These are phyloP conservation scores for Acer negundo DNA, from an alignment of 345 rosid genomes.

Conservation along the genomic window DNA sequence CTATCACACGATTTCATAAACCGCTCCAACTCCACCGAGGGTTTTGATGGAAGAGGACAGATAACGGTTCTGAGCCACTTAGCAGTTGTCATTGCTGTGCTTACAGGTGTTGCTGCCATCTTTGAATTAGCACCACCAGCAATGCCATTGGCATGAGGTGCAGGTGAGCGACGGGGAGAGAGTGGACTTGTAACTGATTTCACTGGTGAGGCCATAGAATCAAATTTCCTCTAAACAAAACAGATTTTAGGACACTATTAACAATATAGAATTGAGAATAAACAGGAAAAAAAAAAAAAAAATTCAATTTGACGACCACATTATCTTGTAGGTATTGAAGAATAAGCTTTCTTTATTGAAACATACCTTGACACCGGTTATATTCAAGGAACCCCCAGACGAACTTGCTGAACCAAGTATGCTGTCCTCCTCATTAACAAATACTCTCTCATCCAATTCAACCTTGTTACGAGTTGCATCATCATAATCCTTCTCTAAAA, in stretches of 20 bases:
- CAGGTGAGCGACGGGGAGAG: conserved; percentile 80
- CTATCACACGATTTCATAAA: conserved; percentile 78
- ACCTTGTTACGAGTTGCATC: conserved; percentile 61
- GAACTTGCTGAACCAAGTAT: conserved; percentile 72
- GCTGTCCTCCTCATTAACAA: conserved; percentile 85
- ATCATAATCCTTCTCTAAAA: conserved; percentile 74
- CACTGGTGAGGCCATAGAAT: conserved; percentile 73
- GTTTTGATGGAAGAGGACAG: conserved; percentile 79
- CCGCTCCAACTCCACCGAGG: conserved; percentile 67
- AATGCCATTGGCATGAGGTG: conserved; percentile 59
- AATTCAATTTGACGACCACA: neutral
- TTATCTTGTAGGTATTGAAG: neutral
- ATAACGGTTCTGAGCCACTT: conserved; percentile 91
- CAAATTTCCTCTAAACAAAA: conserved; percentile 64
- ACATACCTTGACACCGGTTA: conserved; percentile 61
- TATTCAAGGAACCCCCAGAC: conserved; percentile 62
- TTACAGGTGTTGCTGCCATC: conserved; percentile 84
- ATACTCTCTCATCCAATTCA: conserved; percentile 85
- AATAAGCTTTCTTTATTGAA: conserved; percentile 18
- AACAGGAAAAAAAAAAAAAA: neutral
- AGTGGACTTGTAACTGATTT: conserved; percentile 80
- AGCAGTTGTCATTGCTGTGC: conserved; percentile 95
- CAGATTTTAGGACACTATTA: conserved; percentile 7
- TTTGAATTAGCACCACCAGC: conserved; percentile 42
- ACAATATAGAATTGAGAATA: neutral